A percentile compares a stretch with the other conserved stretches of the same genome.
Evolutionary conservation across 2,329 filamentous ascomycete genomes (phyloP).

Genomic region (Paraphaeosphaeria minitans): DNA sequence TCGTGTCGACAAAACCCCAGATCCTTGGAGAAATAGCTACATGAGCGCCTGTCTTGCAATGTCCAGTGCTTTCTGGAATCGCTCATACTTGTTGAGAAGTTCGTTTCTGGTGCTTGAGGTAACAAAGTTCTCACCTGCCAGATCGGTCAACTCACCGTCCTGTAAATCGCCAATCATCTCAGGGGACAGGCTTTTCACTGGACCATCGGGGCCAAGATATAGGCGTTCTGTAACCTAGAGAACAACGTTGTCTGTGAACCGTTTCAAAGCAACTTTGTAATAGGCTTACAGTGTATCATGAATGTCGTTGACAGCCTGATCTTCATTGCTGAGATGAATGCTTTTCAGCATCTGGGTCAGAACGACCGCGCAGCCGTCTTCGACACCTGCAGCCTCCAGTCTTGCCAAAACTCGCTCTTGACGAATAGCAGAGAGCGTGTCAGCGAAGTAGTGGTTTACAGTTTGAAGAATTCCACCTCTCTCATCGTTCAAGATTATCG

Average conservation of each 20-base stretch:
- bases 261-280: slow-evolving; percentile 64
- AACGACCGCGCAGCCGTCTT: slow-evolving; percentile 9
- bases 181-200: slow-evolving; percentile 59
- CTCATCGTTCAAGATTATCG: slow-evolving; percentile 11
- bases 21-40: not conserved
- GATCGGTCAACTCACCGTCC: slow-evolving; percentile 56
- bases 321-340: slow-evolving; percentile 17
- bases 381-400: slow-evolving; percentile 3
- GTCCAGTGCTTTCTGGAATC: slow-evolving; percentile 16
- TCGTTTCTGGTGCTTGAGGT: slow-evolving; percentile 17
- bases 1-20: not conserved
- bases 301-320: slow-evolving; percentile 54
- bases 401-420: slow-evolving; percentile 15
- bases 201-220: slow-evolving; percentile 58
- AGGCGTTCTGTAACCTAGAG: slow-evolving; percentile 62
- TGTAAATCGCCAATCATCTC: slow-evolving; percentile 57
- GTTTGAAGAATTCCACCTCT: slow-evolving; percentile 16
- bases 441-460: slow-evolving; percentile 14
- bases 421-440: slow-evolving; percentile 10
- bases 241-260: slow-evolving; percentile 67
- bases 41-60: slow-evolving; percentile 11
- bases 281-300: slow-evolving; percentile 66
- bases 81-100: slow-evolving; percentile 9
- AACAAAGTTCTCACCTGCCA: slow-evolving; percentile 63
- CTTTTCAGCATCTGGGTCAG: slow-evolving; percentile 6